Evolutionary conservation across 257 asterid genomes (phyloP), one percentile per base, ranked within the genome.

Genomic region (Lycium ferocissimum): DNA sequence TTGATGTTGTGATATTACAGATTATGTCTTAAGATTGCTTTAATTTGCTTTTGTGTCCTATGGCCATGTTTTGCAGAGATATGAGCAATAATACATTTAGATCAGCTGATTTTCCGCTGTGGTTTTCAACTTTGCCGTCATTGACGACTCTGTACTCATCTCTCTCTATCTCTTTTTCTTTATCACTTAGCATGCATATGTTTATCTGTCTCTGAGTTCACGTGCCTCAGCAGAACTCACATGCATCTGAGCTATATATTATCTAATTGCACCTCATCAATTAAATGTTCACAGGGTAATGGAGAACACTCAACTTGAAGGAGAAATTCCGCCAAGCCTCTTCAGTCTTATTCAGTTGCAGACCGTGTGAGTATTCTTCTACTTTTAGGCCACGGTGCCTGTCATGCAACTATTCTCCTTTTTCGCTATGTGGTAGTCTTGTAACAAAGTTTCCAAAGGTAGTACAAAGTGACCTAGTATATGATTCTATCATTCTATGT

Each of bases 31-130:
- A 51, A 35, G 15, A 2, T 51, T 76, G 13, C 63, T 26, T 76
- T 51, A 76, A 14, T 76, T 26, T 53, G 20, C 43, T 49, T 51
- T 51, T 7, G 65, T 53, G 26, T 8, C 82, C 26, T 14, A 26
- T 76, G 65, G 14, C 51, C 82, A 76, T 53, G 57, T 67, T 67
- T 85, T 69, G 85, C 88, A 86, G 88, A 85, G 88, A 86, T 63
- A 57, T 85, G 88, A 88, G 90, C 84, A 85, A 88, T 83, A 88
- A 88, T 84, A 83, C 87, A 69, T 88, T 88, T 76, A 76, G 35
- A 70, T 69, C 85, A 53, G 82, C 87, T 61, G 82, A 61, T 79
- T 63, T 88, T 66, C 90, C 88, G 8, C 37, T 49, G 45, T 88
- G 88, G 88, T 4, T 85, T 75, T 80, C 85, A 33, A 26, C 67